Evolutionary conservation across 1,284 basidiomycete genomes (phyloP).

Genomic region (Rhodotorula sp.): DNA sequence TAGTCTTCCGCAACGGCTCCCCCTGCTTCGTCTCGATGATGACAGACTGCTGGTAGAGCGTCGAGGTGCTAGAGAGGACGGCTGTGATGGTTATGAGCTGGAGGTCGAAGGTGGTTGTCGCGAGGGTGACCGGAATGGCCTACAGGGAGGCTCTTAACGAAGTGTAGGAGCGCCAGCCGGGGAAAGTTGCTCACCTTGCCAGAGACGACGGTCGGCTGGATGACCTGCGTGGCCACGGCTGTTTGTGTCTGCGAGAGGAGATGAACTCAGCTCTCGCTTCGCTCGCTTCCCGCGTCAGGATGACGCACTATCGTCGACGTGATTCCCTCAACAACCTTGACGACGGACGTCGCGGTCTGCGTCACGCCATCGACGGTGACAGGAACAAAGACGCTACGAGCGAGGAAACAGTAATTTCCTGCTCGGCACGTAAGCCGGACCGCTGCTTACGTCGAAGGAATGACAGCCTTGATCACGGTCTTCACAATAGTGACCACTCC

Average conservation of each 20-base stretch:
- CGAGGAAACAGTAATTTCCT: neutral
- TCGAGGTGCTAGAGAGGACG: slow-evolving; percentile 2
- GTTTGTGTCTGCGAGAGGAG: slow-evolving; percentile 12
- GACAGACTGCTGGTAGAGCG: slow-evolving; percentile 11
- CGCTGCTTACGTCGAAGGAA: slow-evolving; percentile 14
- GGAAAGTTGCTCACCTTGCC: neutral
- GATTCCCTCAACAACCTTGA: neutral
- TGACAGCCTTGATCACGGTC: neutral
- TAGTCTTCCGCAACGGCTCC: slow-evolving; percentile 2
- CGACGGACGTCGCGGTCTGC: slow-evolving; percentile 1
- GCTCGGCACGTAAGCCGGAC: too few species aligned
- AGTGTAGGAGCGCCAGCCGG: fast-evolving
- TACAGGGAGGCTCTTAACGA: neutral
- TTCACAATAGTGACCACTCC: slow-evolving; percentile 18
- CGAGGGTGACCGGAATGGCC: slow-evolving; percentile 9
- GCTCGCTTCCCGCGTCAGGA: too few species aligned
- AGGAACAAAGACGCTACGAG: slow-evolving; percentile 13
- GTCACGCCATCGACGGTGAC: slow-evolving; percentile 5
- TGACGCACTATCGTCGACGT: slow-evolving; percentile 4
- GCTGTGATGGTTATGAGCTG: slow-evolving; percentile 4
- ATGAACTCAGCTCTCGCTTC: too few species aligned
- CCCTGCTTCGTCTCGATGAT: slow-evolving; percentile 19
- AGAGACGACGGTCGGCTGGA: slow-evolving; percentile 4
- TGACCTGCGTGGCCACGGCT: slow-evolving; percentile 15
- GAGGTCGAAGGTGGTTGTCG: slow-evolving; percentile 15